A percentile compares a stretch with the other conserved stretches of the same genome.
Evolutionary conservation across 441 rosid genomes (phyloP).

Genomic region (Rhodomyrtus psidioides): DNA sequence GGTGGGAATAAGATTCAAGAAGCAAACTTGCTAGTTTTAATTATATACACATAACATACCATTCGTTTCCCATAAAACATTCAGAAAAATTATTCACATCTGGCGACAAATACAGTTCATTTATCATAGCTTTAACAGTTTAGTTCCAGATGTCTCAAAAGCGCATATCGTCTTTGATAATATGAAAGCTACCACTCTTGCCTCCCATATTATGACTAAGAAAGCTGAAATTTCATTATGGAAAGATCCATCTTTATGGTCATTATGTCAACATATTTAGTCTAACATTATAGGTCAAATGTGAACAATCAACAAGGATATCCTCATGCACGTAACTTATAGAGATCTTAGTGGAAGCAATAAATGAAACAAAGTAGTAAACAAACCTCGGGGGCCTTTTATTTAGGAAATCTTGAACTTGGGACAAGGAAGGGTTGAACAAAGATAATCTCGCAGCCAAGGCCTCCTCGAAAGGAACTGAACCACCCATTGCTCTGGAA

Average conservation of each 20-base stretch:
- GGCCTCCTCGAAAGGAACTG: constrained; percentile 93
- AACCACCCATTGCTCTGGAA: constrained; percentile 93
- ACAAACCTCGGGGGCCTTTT: constrained; percentile 74
- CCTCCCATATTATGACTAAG: background rate
- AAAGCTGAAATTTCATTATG: background rate
- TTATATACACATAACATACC: background rate
- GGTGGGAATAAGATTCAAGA: background rate
- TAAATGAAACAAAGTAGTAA: background rate
- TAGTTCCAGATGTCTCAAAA: background rate
- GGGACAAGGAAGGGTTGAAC: constrained; percentile 74
- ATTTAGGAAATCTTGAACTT: constrained; percentile 71
- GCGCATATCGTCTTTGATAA: background rate
- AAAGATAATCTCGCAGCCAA: constrained; percentile 80
- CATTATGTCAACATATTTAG: background rate
- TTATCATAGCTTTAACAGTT: background rate
- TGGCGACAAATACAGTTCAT: background rate
- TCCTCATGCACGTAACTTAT: background rate
- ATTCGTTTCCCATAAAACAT: background rate
- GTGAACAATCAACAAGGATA: background rate
- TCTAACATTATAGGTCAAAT: background rate
- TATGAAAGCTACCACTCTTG: background rate
- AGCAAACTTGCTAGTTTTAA: background rate
- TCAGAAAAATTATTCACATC: background rate
- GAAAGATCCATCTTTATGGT: background rate
- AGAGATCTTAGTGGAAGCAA: background rate